Conservation (phyloP, 805 yeast species). For the Starmera dryadoides region DNA sequence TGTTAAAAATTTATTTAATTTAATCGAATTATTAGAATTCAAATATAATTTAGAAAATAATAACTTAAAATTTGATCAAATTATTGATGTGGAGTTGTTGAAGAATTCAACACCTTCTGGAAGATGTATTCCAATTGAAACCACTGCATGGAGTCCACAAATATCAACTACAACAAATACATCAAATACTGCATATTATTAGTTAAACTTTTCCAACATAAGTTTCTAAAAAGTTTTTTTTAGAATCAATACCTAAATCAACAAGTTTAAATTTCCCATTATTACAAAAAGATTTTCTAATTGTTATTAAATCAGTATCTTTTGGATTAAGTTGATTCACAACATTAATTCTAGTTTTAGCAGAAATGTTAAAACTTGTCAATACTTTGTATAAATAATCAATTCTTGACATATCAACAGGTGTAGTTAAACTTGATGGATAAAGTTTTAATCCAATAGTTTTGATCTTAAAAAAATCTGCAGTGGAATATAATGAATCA, state of each 20-base stretch:
- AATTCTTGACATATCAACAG: slow-evolving; percentile 14
- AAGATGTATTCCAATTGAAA: slow-evolving; percentile 16
- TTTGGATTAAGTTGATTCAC: slow-evolving; percentile 13
- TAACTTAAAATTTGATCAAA: slow-evolving; percentile 15
- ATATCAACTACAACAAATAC: background rate
- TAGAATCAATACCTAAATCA: slow-evolving; percentile 34
- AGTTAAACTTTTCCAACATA: slow-evolving; percentile 17
- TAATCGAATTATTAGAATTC: slow-evolving; percentile 29
- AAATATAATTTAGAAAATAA: slow-evolving; percentile 37
- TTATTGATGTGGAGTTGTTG: slow-evolving; percentile 6
- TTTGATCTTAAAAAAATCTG: slow-evolving; percentile 10
- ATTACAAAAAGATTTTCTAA: slow-evolving; percentile 27
- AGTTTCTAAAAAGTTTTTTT: slow-evolving; percentile 33
- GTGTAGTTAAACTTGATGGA: slow-evolving; percentile 24
- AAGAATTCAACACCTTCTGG: slow-evolving; percentile 15
- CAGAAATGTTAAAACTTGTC: slow-evolving; percentile 13
- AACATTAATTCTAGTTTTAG: slow-evolving; percentile 19
- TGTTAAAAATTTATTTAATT: slow-evolving; percentile 32
- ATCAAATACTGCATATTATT: background rate
- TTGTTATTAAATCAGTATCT: slow-evolving; percentile 17
- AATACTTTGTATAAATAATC: slow-evolving; percentile 15
- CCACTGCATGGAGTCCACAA: slow-evolving; percentile 12
- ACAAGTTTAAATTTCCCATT: slow-evolving; percentile 44
- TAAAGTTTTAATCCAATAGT: slow-evolving; percentile 22
- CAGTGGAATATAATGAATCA: slow-evolving; percentile 6